Evolutionary conservation across 2,329 filamentous ascomycete species (phyloP).

Genomic region (Colletotrichum eremochloae): DNA sequence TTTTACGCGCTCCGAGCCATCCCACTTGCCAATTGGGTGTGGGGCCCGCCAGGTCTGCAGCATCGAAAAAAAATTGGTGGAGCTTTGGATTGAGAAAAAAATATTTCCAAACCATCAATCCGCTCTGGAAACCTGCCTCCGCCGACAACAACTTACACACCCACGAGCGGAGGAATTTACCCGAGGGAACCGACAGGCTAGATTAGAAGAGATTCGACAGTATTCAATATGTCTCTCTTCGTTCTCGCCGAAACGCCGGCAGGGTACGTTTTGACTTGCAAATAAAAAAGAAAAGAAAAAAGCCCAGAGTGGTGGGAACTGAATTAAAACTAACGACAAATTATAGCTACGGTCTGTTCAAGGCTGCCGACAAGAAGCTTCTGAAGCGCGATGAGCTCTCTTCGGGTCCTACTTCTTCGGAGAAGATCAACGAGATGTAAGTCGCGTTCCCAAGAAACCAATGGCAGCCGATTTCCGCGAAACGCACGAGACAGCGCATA

Average conservation of each 20-base stretch:
- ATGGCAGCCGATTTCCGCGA: slow-evolving; percentile 26
- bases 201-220: slow-evolving; percentile 43
- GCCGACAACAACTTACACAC: slow-evolving; percentile 54
- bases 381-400: slow-evolving; percentile 87
- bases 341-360: slow-evolving; percentile 93
- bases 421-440: slow-evolving; percentile 89
- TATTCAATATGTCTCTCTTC: slow-evolving; percentile 83
- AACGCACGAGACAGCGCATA: slow-evolving; percentile 6
- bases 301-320: background rate
- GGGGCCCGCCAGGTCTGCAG: slow-evolving; percentile 37
- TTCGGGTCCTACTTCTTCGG: slow-evolving; percentile 80
- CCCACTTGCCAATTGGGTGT: slow-evolving; percentile 42
- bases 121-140: slow-evolving; percentile 48
- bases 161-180: slow-evolving; percentile 51
- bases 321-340: slow-evolving; percentile 23
- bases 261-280: slow-evolving; percentile 63
- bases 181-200: slow-evolving; percentile 39
- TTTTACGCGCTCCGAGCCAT: slow-evolving; percentile 40
- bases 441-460: slow-evolving; percentile 52
- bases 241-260: slow-evolving; percentile 95
- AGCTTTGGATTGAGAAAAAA: slow-evolving; percentile 55
- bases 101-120: slow-evolving; percentile 53
- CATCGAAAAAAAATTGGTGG: slow-evolving; percentile 58
- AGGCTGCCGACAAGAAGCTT: slow-evolving; percentile 98
- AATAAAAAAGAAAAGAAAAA: background rate